Percentiles rank a stretch among this genome's conserved stretches.
These are phyloP conservation scores for Myrmaecium sp. DNA, from an alignment of 2,329 filamentous ascomycete species.

Conservation along the genomic window DNA sequence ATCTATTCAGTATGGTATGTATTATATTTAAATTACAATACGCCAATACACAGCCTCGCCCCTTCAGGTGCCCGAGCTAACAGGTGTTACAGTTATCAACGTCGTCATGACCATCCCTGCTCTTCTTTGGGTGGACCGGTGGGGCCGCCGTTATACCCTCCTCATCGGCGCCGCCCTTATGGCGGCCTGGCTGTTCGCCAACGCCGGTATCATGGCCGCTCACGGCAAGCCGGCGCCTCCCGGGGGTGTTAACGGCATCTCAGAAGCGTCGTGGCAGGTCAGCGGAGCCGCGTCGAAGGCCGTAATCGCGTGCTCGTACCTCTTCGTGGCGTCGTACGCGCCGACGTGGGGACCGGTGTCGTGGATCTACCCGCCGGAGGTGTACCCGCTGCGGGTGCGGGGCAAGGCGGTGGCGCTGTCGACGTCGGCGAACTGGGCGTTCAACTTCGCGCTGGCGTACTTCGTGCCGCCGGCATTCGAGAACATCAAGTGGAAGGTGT, in stretches of 20 bases:
- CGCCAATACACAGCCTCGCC: too few relatives aligned
- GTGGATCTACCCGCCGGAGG: constrained; percentile 43
- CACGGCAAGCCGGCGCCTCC: constrained; percentile 32
- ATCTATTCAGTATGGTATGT: constrained; percentile 41
- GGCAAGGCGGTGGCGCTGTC: constrained; percentile 46
- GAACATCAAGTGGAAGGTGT: constrained; percentile 43
- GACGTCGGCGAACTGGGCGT: constrained; percentile 44
- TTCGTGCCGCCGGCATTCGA: constrained; percentile 42
- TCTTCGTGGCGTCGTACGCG: constrained; percentile 55
- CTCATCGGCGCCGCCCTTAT: constrained; percentile 50
- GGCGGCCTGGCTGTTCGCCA: constrained; percentile 44
- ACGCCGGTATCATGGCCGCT: constrained; percentile 42
- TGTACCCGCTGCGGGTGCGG: constrained; percentile 44
- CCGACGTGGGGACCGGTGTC: constrained; percentile 44
- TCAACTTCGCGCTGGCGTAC: constrained; percentile 33
- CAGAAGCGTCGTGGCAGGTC: constrained; percentile 25
- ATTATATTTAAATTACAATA: constrained; percentile 14
- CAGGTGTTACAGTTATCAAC: too few relatives aligned
- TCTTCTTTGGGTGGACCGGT: constrained; percentile 56
- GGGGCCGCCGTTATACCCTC: constrained; percentile 54
- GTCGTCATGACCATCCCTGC: constrained; percentile 64
- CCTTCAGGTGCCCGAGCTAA: too few relatives aligned
- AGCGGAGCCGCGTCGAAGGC: constrained; percentile 23
- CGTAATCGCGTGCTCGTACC: constrained; percentile 53
- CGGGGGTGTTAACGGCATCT: constrained; percentile 23